Conservation (phyloP, 441 rosid species). For the Theobroma grandiflorum region DNA sequence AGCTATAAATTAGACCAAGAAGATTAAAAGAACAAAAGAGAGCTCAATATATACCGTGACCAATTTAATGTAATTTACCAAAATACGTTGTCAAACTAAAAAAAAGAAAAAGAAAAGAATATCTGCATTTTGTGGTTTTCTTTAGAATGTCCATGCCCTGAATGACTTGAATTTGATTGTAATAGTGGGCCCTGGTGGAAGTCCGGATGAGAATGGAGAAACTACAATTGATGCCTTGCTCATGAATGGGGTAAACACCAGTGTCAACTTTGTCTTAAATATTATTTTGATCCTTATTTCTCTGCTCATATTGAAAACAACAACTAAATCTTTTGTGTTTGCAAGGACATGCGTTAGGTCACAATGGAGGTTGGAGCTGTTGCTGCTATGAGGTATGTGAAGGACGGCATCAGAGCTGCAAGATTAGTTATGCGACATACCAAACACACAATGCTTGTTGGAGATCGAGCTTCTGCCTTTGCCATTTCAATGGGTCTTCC, state of each 20-base stretch:
- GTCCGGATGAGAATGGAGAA: slow-evolving; percentile 93
- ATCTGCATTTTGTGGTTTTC: neutral
- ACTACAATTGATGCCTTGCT: slow-evolving; percentile 82
- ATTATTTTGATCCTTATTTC: neutral
- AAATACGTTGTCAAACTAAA: neutral
- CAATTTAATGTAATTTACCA: neutral
- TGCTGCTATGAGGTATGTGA: slow-evolving; percentile 93
- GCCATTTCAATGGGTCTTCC: slow-evolving; percentile 94
- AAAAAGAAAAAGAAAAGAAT: neutral
- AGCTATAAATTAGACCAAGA: neutral
- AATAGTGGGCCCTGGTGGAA: slow-evolving; percentile 83
- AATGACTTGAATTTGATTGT: slow-evolving; percentile 23
- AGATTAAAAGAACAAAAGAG: neutral
- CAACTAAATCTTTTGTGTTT: slow-evolving; percentile 28
- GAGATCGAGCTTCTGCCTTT: slow-evolving; percentile 84
- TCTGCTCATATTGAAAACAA: slow-evolving; percentile 23
- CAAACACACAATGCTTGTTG: slow-evolving; percentile 82
- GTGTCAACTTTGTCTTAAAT: slow-evolving; percentile 20
- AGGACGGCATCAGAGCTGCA: slow-evolving; percentile 93
- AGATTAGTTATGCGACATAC: slow-evolving; percentile 79
- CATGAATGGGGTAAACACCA: slow-evolving; percentile 78
- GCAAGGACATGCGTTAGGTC: slow-evolving; percentile 68
- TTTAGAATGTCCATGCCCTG: slow-evolving; percentile 15
- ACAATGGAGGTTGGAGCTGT: slow-evolving; percentile 99
- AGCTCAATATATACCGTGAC: neutral